These are phyloP conservation scores for Fraxinus dipetala DNA, from an alignment of 305 asterid genomes.

Conservation along the genomic window DNA sequence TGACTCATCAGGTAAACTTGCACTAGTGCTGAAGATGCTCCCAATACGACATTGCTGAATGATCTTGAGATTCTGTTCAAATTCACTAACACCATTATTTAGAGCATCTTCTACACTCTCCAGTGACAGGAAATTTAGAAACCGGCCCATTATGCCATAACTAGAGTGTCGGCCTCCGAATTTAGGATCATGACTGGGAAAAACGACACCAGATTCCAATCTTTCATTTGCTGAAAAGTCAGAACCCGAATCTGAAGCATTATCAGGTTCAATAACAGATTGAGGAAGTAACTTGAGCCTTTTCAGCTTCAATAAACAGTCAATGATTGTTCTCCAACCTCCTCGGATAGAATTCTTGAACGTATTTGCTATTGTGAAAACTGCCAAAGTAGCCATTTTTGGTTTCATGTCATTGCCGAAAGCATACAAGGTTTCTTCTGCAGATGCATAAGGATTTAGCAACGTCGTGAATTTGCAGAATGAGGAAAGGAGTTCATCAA, in stretches of 20 bases:
- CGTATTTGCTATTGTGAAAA: slow-evolving; percentile 71
- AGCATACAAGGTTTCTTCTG: slow-evolving; percentile 78
- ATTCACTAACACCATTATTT: slow-evolving; percentile 69
- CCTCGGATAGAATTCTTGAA: slow-evolving; percentile 74
- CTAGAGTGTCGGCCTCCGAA: slow-evolving; percentile 31
- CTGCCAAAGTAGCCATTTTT: slow-evolving; percentile 81
- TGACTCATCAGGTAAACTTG: slow-evolving; percentile 63
- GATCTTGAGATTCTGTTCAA: slow-evolving; percentile 70
- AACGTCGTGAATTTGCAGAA: slow-evolving; percentile 87
- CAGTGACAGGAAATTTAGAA: slow-evolving; percentile 61
- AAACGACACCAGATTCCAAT: slow-evolving; percentile 29
- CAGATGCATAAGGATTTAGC: slow-evolving; percentile 72
- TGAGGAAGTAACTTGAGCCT: slow-evolving; percentile 81
- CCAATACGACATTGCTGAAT: slow-evolving; percentile 86
- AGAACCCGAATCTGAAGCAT: slow-evolving; percentile 7
- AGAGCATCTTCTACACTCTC: slow-evolving; percentile 86
- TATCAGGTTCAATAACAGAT: slow-evolving; percentile 56
- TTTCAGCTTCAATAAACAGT: slow-evolving; percentile 83
- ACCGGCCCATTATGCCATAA: slow-evolving; percentile 58
- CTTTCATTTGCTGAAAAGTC: slow-evolving; percentile 20
- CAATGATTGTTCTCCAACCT: slow-evolving; percentile 87
- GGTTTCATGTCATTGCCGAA: slow-evolving; percentile 90
- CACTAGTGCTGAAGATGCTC: slow-evolving; percentile 66
- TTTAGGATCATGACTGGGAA: slow-evolving; percentile 36
- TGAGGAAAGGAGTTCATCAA: slow-evolving; percentile 77